phyloP scores from a whole-genome alignment of 371 early-diverging fungal species.

The Apophysomyces trapeziformis region DNA sequence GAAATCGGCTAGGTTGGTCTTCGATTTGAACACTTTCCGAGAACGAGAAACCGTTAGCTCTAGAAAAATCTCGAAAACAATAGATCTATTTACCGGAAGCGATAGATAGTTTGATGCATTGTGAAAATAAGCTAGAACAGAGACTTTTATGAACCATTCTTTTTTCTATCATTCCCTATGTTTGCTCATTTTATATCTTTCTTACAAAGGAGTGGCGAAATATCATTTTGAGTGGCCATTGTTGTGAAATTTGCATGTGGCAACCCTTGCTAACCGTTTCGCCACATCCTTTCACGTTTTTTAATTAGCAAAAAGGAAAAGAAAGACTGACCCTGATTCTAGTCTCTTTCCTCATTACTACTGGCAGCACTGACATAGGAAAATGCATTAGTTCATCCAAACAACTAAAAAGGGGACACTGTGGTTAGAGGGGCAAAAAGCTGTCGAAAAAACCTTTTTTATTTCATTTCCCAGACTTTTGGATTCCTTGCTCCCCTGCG shows the following conservation, averaged over 20 bases:
- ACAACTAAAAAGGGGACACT: no score
- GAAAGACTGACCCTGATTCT: not conserved
- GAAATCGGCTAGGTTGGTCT: slow-evolving; percentile 21
- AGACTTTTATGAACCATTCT: not conserved
- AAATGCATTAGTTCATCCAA: not conserved
- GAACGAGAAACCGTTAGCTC: not conserved
- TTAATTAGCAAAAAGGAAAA: not conserved
- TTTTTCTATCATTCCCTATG: not conserved
- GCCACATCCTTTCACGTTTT: slow-evolving; percentile 11
- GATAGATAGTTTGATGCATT: slow-evolving; percentile 16
- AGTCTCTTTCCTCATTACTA: not conserved
- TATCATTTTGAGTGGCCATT: slow-evolving; percentile 3
- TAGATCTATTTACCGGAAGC: slow-evolving; percentile 21
- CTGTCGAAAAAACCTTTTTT: no score
- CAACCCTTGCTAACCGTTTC: not conserved
- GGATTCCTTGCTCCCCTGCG: not conserved
- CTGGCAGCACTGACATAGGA: slow-evolving; percentile 6
- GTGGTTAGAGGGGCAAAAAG: no score
- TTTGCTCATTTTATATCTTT: not conserved
- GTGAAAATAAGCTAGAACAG: not conserved
- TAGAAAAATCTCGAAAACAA: not conserved
- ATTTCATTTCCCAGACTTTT: slow-evolving; percentile 3
- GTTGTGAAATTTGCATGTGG: slow-evolving; percentile 10
- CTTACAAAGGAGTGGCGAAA: slow-evolving; percentile 4
- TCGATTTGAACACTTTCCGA: slow-evolving; percentile 25